phyloP scores from a whole-genome alignment of 768 basidiomycete genomes.

The Lentinula lateritia region DNA sequence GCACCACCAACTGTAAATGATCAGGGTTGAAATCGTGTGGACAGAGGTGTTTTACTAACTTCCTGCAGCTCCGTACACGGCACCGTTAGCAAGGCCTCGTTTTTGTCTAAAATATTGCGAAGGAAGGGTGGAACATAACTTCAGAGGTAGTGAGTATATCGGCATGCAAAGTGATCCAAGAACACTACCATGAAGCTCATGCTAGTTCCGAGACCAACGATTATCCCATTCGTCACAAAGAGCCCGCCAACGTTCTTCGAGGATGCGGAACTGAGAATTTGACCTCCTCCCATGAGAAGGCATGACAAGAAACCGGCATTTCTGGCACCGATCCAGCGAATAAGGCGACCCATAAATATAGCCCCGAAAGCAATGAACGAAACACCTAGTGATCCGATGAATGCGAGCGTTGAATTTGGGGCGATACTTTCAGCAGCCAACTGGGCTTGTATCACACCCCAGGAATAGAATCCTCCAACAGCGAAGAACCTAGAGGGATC shows the following conservation, averaged over 20 bases:
- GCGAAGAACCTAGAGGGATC: constrained; percentile 16
- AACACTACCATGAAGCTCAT: constrained; percentile 13
- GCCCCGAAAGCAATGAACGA: constrained; percentile 23
- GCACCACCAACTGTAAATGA: constrained; percentile 23
- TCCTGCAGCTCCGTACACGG: background rate
- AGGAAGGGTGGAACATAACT: constrained; percentile 24
- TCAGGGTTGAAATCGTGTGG: background rate
- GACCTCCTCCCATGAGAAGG: constrained; percentile 21
- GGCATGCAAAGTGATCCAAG: background rate
- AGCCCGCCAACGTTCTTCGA: constrained; percentile 14
- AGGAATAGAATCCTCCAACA: constrained; percentile 21
- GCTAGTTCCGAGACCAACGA: constrained; percentile 23
- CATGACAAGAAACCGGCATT: constrained; percentile 21
- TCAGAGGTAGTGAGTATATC: background rate
- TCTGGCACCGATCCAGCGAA: constrained; percentile 23
- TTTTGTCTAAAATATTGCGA: constrained; percentile 25
- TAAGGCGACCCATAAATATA: constrained; percentile 21
- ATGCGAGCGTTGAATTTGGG: constrained; percentile 19
- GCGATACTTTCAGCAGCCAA: constrained; percentile 21
- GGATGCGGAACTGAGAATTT: constrained; percentile 20
- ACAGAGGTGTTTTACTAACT: background rate
- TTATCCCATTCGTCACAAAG: constrained; percentile 20
- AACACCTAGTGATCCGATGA: constrained; percentile 24
- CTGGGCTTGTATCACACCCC: constrained; percentile 24
- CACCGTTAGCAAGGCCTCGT: constrained; percentile 25